These are phyloP conservation scores for Cutaneotrichosporon cutaneum DNA, from an alignment of 1,284 basidiomycete species.

Conservation along the genomic window DNA sequence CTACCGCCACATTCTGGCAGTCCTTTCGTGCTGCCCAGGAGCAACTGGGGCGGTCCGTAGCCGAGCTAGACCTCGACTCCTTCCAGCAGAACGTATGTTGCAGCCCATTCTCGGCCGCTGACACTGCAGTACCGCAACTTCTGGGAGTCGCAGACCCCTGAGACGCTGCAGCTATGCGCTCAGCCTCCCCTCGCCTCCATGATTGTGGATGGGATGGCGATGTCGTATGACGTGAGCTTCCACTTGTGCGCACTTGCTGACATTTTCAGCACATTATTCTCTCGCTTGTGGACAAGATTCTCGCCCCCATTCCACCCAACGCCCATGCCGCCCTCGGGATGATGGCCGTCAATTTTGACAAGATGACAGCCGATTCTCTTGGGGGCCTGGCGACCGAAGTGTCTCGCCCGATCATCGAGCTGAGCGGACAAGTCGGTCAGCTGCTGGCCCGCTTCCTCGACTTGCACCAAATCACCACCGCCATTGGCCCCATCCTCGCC, in stretches of 20 bases:
- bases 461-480: slow-evolving; percentile 36
- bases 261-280: slow-evolving; percentile 33
- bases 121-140: slow-evolving; percentile 35
- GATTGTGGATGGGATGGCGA: slow-evolving; percentile 22
- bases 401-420: slow-evolving; percentile 33
- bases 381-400: slow-evolving; percentile 28
- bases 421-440: slow-evolving; percentile 34
- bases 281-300: slow-evolving; percentile 32
- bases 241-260: neutral
- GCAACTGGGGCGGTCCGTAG: slow-evolving; percentile 28
- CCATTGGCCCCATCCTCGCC: slow-evolving; percentile 40
- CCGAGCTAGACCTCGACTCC: slow-evolving; percentile 34
- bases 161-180: slow-evolving; percentile 24
- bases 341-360: slow-evolving; percentile 36
- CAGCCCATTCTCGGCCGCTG: neutral
- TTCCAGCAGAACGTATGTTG: slow-evolving; percentile 37
- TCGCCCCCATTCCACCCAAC: slow-evolving; percentile 20
- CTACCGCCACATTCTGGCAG: slow-evolving; percentile 32
- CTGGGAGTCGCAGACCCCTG: slow-evolving; percentile 31
- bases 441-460: slow-evolving; percentile 41
- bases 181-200: slow-evolving; percentile 23
- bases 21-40: slow-evolving; percentile 39
- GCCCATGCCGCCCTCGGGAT: slow-evolving; percentile 27
- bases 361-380: slow-evolving; percentile 33
- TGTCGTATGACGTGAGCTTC: slow-evolving; percentile 18